Percentiles rank a stretch among this genome's conserved stretches.
Conservation (phyloP, 345 rosid genomes). For the Arabis alpina region DNA sequence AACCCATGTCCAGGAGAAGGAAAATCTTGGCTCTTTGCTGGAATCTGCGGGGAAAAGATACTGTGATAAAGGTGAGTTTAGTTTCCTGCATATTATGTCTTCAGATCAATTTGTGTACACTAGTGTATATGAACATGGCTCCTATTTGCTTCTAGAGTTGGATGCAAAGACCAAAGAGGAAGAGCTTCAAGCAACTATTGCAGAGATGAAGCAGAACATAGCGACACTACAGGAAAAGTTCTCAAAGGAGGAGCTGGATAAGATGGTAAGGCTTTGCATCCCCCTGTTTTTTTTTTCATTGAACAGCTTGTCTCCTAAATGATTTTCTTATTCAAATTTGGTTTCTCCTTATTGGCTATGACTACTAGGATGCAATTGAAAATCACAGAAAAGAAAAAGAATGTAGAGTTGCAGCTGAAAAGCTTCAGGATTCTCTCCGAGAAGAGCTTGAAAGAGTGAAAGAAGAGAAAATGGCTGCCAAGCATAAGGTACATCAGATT, state of each 20-base stretch:
- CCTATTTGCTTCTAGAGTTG: slow-evolving; percentile 45
- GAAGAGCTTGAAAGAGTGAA: slow-evolving; percentile 72
- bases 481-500: slow-evolving; percentile 58
- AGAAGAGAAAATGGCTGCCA: slow-evolving; percentile 64
- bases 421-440: slow-evolving; percentile 56
- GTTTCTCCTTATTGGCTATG: not conserved
- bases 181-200: slow-evolving; percentile 47
- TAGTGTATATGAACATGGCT: too few relatives aligned
- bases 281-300: not conserved
- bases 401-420: slow-evolving; percentile 69
- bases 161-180: slow-evolving; percentile 64
- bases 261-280: slow-evolving; percentile 49
- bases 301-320: not conserved
- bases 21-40: slow-evolving; percentile 51
- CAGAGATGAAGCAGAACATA: slow-evolving; percentile 51
- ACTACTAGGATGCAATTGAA: slow-evolving; percentile 64
- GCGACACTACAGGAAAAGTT: slow-evolving; percentile 57
- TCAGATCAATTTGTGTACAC: too few relatives aligned
- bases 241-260: slow-evolving; percentile 63
- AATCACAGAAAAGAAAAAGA: slow-evolving; percentile 62
- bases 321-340: too few relatives aligned
- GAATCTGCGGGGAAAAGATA: slow-evolving; percentile 62
- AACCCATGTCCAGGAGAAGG: slow-evolving; percentile 60
- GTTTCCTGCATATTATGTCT: too few relatives aligned
- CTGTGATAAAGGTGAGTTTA: slow-evolving; percentile 52